Base-by-base conservation (phyloP, 495 filamentous ascomycete species). In the Cladorrhinum samala region DNA sequence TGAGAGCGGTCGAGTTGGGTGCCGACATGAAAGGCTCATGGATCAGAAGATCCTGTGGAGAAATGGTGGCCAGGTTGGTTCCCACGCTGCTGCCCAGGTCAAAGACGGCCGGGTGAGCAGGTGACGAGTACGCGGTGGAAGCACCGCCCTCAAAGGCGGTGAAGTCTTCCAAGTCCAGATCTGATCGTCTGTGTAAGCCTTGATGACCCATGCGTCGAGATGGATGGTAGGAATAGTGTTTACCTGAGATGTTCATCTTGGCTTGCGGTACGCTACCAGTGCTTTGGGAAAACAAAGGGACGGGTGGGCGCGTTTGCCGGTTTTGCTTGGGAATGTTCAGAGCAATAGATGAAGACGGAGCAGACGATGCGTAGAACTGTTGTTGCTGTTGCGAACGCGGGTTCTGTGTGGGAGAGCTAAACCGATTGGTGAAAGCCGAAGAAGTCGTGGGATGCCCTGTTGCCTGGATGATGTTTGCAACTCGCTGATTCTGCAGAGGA, bases 1-100 rank as follows among this genome's bases (percentile, higher is more conserved):
- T 94, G 64, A 90, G 86, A 13, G 89, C 83, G 38, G 85, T 76
- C 0, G 91, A 95, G 49, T 89, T 88, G 37, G 90, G 89, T 24
- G 89, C 83, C 50, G 90, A 93, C 61, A 76, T 72, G 61, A 74
- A 74, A 16, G 77, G 73, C 54, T 89, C 86, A 47, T 67, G 61
- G 55, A 87, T 69, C 64, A 90, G 77, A 40, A 96, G 72, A 59
- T 96, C 90, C 66, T 85, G 83, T 13, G 92, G 92, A 50, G 92
- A 97, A 44, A 97, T 78, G 17, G 91, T 95, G 58, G 75, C 81
- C 62, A 80, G 63, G 65, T 79, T 78, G 59, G 68, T 61, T 42
- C 68, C 54, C 19, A 64, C 69, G 60, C 72, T 73, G 53, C 58
- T 54, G 49, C 56, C 65, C 53, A 70, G 44, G 63, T 79, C 77